phyloP scores from a whole-genome alignment of 495 filamentous ascomycete species.

The Umbilicaria muhlenbergii region DNA sequence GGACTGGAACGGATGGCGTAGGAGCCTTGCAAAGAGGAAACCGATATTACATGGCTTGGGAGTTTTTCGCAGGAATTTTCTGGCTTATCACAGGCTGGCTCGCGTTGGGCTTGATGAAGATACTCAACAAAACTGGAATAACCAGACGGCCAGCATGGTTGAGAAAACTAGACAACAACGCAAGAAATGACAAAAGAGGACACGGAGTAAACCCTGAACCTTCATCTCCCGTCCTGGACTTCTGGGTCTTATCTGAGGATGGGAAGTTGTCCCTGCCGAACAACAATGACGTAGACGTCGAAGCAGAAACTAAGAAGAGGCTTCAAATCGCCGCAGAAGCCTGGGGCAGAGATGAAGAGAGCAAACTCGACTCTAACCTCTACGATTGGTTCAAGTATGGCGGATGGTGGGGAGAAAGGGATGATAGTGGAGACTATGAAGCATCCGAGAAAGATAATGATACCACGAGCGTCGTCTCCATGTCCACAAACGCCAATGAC shows the following conservation, averaged over 20 bases:
- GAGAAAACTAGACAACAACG: conserved; percentile 29
- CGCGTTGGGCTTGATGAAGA: conserved; percentile 35
- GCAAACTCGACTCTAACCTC: conserved; percentile 51
- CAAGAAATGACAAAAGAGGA: conserved; percentile 18
- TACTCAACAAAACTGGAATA: conserved; percentile 46
- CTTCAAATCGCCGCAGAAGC: conserved; percentile 12
- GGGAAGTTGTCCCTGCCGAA: conserved; percentile 40
- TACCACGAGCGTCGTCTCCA: conserved; percentile 62
- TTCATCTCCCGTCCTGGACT: conserved; percentile 27
- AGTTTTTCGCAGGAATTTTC: conserved; percentile 59
- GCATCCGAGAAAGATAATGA: conserved; percentile 37
- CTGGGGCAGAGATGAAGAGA: conserved; percentile 34
- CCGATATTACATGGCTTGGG: conserved; percentile 54
- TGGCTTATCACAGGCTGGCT: conserved; percentile 45
- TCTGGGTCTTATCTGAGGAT: conserved; percentile 42
- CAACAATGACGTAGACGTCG: conserved; percentile 56
- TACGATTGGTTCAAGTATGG: conserved; percentile 69
- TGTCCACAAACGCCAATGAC: conserved; percentile 31
- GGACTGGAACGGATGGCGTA: conserved; percentile 44
- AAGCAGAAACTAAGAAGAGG: conserved; percentile 51
- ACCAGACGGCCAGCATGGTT: conserved; percentile 47
- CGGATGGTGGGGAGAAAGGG: conserved; percentile 69
- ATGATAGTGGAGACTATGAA: conserved; percentile 57
- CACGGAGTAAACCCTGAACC: conserved; percentile 5
- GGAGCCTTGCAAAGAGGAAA: conserved; percentile 59